Evolutionary conservation across 1,284 basidiomycete species (phyloP).

Genomic region (Rhizoctonia solani): DNA sequence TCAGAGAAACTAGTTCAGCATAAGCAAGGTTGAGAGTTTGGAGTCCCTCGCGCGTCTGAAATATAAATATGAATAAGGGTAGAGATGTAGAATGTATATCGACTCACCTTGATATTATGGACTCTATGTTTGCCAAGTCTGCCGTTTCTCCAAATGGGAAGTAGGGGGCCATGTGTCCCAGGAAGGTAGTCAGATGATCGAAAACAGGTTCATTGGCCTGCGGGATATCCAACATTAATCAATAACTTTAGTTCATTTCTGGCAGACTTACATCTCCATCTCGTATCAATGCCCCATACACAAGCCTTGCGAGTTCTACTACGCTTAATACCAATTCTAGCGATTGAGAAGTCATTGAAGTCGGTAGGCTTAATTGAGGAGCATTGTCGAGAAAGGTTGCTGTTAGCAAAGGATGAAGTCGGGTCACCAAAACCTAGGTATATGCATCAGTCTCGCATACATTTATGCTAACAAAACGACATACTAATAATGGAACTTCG

Average conservation of each 20-base stretch:
- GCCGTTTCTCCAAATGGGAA: conserved; percentile 70
- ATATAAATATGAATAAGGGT: neutral
- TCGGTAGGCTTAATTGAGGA: conserved; percentile 71
- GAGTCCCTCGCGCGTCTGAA: conserved; percentile 62
- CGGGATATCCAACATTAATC: neutral
- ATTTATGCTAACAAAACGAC: conserved; percentile 13
- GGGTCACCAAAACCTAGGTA: conserved; percentile 45
- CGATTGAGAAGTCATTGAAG: conserved; percentile 53
- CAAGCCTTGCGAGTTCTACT: conserved; percentile 61
- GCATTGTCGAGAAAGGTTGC: conserved; percentile 85
- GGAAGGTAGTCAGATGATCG: conserved; percentile 59
- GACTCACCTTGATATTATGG: conserved; percentile 52
- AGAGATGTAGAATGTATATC: neutral
- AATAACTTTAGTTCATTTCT: neutral
- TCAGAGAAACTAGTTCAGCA: conserved; percentile 72
- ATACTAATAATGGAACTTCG: conserved; percentile 32
- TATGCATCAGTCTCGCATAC: neutral
- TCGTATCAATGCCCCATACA: conserved; percentile 68
- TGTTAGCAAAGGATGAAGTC: conserved; percentile 74
- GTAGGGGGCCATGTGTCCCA: conserved; percentile 76
- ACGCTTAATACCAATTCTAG: conserved; percentile 66
- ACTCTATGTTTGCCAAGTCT: conserved; percentile 50
- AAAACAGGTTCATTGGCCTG: conserved; percentile 37
- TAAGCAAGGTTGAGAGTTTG: conserved; percentile 74
- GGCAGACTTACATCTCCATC: conserved; percentile 35